Percentiles rank a stretch among this genome's conserved stretches.
Evolutionary conservation across 495 filamentous ascomycete species (phyloP).

Genomic region (Pseudoneurospora amorphoporcata): DNA sequence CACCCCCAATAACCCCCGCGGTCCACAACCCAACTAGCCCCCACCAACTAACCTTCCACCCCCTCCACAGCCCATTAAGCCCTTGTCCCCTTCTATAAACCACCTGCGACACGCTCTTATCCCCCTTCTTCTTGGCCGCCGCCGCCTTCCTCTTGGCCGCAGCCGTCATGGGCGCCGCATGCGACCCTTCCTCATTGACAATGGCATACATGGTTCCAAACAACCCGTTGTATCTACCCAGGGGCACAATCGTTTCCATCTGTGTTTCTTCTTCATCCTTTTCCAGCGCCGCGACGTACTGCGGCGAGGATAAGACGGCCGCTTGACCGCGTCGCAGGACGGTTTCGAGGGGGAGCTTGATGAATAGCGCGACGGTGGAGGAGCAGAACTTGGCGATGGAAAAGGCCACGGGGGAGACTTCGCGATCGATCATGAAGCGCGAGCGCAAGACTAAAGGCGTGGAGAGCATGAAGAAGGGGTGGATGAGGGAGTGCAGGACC

Average conservation of each 20-base stretch:
- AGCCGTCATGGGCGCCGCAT: constrained; percentile 24
- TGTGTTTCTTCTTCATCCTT: not conserved
- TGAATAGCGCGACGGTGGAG: constrained; percentile 65
- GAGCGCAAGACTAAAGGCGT: constrained; percentile 74
- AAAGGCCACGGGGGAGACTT: constrained; percentile 71
- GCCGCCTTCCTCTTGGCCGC: not conserved
- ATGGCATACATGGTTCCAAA: constrained; percentile 83
- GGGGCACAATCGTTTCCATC: constrained; percentile 62
- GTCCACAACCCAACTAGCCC: constrained; percentile 80
- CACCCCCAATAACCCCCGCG: constrained; percentile 31
- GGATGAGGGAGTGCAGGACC: constrained; percentile 73
- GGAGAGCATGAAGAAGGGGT: constrained; percentile 65
- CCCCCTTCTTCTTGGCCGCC: not conserved
- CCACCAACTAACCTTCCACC: constrained; percentile 95
- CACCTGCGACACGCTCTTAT: constrained; percentile 23
- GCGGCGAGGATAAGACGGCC: constrained; percentile 39
- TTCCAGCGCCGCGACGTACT: constrained; percentile 24
- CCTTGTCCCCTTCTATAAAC: constrained; percentile 65
- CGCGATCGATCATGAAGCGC: constrained; percentile 67
- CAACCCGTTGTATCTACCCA: constrained; percentile 69
- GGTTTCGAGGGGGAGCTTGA: constrained; percentile 85
- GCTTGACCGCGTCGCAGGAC: constrained; percentile 83
- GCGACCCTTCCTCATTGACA: constrained; percentile 67
- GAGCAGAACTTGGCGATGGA: constrained; percentile 66
- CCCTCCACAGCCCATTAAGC: constrained; percentile 73